phyloP scores from a whole-genome alignment of 768 basidiomycete species.

The Suillus alpinus region DNA sequence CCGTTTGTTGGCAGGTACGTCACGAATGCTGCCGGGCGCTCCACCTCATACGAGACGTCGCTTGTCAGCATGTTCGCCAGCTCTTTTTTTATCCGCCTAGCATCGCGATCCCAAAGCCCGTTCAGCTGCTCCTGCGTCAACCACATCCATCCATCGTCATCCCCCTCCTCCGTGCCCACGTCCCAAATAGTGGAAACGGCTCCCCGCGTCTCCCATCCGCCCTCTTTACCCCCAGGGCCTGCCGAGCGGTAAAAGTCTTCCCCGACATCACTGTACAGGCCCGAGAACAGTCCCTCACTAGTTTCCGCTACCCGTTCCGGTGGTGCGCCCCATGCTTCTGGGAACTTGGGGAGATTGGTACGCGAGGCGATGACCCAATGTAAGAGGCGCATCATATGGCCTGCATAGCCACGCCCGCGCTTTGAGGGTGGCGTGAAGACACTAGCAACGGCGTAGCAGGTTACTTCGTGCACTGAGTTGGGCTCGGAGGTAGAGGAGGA shows the following conservation, averaged over 20 bases:
- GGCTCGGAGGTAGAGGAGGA: background rate
- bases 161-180: slow-evolving; percentile 14
- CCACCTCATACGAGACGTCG: slow-evolving; percentile 7
- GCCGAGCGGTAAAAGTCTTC: slow-evolving; percentile 40
- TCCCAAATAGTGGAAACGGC: slow-evolving; percentile 41
- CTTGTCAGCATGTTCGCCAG: slow-evolving; percentile 16
- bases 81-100: slow-evolving; percentile 32
- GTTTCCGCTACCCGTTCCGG: slow-evolving; percentile 33
- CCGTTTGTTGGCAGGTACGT: slow-evolving; percentile 44
- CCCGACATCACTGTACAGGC: slow-evolving; percentile 55
- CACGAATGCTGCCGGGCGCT: slow-evolving; percentile 21
- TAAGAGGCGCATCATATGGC: slow-evolving; percentile 62
- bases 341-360: slow-evolving; percentile 33
- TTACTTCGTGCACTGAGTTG: slow-evolving; percentile 27
- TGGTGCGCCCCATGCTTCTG: slow-evolving; percentile 41
- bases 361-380: slow-evolving; percentile 51
- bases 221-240: slow-evolving; percentile 31
- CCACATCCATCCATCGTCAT: slow-evolving; percentile 25
- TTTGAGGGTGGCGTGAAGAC: slow-evolving; percentile 53
- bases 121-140: slow-evolving; percentile 36
- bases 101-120: slow-evolving; percentile 41
- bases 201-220: slow-evolving; percentile 45
- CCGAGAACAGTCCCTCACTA: slow-evolving; percentile 44
- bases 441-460: slow-evolving; percentile 52
- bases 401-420: slow-evolving; percentile 54